Percentiles rank a stretch among this genome's conserved stretches.
These are phyloP conservation scores for Blastomyces parvus DNA, from an alignment of 2,329 filamentous ascomycete genomes.

Conservation along the genomic window DNA sequence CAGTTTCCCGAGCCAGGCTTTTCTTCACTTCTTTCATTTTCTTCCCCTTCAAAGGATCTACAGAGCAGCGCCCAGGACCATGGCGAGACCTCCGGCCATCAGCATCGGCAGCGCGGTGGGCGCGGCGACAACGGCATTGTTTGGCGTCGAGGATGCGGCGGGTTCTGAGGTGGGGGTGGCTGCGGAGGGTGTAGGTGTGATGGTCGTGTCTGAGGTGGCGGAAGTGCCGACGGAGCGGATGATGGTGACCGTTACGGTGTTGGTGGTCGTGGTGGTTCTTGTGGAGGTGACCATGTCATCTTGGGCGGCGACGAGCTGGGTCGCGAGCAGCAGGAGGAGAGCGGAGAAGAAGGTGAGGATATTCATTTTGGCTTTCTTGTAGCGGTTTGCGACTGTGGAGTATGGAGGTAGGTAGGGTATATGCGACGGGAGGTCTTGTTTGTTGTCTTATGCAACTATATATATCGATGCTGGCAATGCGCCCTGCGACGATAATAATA, in stretches of 20 bases:
- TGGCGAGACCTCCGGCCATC: slow-evolving; percentile 31
- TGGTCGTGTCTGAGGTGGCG: slow-evolving; percentile 16
- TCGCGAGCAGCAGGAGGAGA: slow-evolving; percentile 26
- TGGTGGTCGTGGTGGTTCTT: slow-evolving; percentile 36
- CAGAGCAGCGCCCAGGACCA: slow-evolving; percentile 28
- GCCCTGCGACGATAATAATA: background rate
- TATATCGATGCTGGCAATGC: background rate
- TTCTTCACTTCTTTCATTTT: slow-evolving; percentile 21
- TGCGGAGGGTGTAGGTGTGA: slow-evolving; percentile 10
- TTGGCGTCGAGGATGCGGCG: slow-evolving; percentile 12
- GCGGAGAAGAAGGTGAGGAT: slow-evolving; percentile 26
- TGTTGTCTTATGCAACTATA: background rate
- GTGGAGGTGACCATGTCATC: slow-evolving; percentile 26
- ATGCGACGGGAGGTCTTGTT: background rate
- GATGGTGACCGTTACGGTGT: slow-evolving; percentile 32
- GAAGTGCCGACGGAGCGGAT: slow-evolving; percentile 16
- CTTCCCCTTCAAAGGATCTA: slow-evolving; percentile 17
- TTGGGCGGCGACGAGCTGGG: slow-evolving; percentile 25
- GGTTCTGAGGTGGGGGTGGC: slow-evolving; percentile 7
- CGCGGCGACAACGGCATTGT: slow-evolving; percentile 13
- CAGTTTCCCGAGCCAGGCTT: background rate
- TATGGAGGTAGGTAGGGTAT: background rate
- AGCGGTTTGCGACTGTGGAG: background rate
- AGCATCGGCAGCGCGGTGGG: slow-evolving; percentile 22
- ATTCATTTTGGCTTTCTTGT: slow-evolving; percentile 25